Evolutionary conservation across 441 rosid species (phyloP), one percentile per base, ranked within the genome.

Genomic region (Monsonia emarginata): DNA sequence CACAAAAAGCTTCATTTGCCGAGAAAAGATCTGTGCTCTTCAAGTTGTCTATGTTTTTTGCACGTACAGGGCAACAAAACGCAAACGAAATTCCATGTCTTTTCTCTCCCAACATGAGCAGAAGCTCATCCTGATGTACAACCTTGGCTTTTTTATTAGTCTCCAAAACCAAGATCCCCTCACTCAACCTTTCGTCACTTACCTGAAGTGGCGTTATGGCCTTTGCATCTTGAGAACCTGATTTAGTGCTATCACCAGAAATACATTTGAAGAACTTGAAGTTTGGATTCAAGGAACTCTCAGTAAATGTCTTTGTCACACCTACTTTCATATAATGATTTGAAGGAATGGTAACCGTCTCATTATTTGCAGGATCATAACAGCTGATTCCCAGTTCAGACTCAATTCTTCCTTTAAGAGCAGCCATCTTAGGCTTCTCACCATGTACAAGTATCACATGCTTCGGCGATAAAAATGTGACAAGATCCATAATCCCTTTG

Each of bases 401-500:
- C 69, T 86, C 76, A 31, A 94, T 83, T 77, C 67, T 86, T 44
- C 80, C 88, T 71, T 84, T 89, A 2, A 91, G 87, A 68, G 80
- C 40, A 78, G 79, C 81, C 97, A 94, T 91, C 74, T 85, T 85
- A 1, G 91, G 96, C 75, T 83, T 88, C 82, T 94, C 97, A 1
- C 99, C 99, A 21, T 94, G 99, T 62, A 94, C 88, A 16, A 94
- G 86, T 64, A 94, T 82, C 70, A 84, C 89, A 61, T 86, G 81
- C 78, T 85, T 84, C 0, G 97, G 98, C 19, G 86, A 80, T 25
- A 91, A 96, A 79, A 88, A 90, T 71, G 75, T 88, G 11, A 83
- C 81, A 42, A 89, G 97, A 84, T 94, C 96, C 95, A 90, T 86
- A 58, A 87, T 90, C 63, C 95, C 95, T 79, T 90, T 89, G 24